Percentiles rank a stretch among this genome's conserved stretches.
Evolutionary conservation across 2,329 filamentous ascomycete species (phyloP).

Genomic region (Verticillium nubilum): DNA sequence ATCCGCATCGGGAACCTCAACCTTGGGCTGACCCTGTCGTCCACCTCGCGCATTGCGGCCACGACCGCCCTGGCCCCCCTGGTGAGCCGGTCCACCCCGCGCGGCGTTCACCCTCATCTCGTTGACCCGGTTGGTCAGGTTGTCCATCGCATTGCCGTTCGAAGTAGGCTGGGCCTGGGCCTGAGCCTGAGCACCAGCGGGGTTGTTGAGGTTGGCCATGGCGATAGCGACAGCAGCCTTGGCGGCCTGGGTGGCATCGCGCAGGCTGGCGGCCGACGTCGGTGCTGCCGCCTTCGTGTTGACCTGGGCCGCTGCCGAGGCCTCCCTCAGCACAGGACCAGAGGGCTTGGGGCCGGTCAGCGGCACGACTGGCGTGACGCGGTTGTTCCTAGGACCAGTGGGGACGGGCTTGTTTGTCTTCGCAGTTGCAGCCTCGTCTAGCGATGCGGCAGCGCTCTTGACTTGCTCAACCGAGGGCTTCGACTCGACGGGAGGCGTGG

Average conservation of each 20-base stretch:
- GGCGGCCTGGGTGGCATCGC: constrained; percentile 68
- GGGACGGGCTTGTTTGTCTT: constrained; percentile 34
- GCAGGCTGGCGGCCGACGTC: constrained; percentile 35
- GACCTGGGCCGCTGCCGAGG: constrained; percentile 18
- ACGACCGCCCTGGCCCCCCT: constrained; percentile 39
- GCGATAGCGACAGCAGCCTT: constrained; percentile 74
- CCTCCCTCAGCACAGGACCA: constrained; percentile 12
- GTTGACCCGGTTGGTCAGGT: constrained; percentile 67
- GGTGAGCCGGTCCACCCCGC: constrained; percentile 34
- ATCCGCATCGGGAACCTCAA: constrained; percentile 85
- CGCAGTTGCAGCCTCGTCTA: constrained; percentile 29
- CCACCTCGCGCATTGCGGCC: constrained; percentile 38
- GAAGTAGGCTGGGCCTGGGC: constrained; percentile 14
- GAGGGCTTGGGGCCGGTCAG: constrained; percentile 34
- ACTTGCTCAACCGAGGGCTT: constrained; percentile 56
- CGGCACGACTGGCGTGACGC: constrained; percentile 62
- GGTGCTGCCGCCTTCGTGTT: constrained; percentile 19
- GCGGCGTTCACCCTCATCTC: constrained; percentile 67
- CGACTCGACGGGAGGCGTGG: constrained; percentile 61
- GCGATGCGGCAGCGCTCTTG: constrained; percentile 48
- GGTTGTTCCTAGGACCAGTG: constrained; percentile 43
- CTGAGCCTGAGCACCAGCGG: constrained; percentile 18
- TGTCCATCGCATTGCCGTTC: constrained; percentile 53
- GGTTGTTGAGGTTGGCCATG: constrained; percentile 62
- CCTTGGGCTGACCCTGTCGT: constrained; percentile 50